Percentiles rank a stretch among this genome's conserved stretches.
These are phyloP conservation scores for Lyophyllum semitale DNA, from an alignment of 768 basidiomycete species.

Conservation along the genomic window DNA sequence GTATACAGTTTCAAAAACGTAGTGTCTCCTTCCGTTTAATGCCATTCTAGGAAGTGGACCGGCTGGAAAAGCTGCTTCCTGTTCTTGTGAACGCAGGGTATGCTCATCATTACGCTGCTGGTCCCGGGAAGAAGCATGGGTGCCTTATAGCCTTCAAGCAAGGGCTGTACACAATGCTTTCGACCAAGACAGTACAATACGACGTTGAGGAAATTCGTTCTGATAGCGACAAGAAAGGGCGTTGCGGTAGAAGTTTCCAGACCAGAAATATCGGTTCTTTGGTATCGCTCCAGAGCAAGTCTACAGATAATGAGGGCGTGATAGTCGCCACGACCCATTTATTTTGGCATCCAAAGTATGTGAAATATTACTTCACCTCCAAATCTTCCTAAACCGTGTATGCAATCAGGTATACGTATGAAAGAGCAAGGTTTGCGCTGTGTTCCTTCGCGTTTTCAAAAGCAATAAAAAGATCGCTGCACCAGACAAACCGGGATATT, in stretches of 20 bases:
- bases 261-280: conserved; percentile 85
- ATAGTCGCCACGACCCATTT: conserved; percentile 89
- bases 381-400: conserved; percentile 15
- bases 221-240: conserved; percentile 32
- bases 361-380: conserved; percentile 9
- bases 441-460: not conserved
- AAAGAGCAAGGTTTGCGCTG: conserved; percentile 64
- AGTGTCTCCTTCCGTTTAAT: not conserved
- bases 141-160: conserved; percentile 78
- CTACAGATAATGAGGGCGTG: conserved; percentile 49
- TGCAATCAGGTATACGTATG: conserved; percentile 67
- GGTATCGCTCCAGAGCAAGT: conserved; percentile 58
- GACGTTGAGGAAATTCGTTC: conserved; percentile 62
- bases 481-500: conserved; percentile 80
- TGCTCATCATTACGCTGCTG: conserved; percentile 62
- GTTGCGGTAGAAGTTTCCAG: conserved; percentile 59
- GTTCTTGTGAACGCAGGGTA: conserved; percentile 68
- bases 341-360: conserved; percentile 92
- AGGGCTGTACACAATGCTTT: conserved; percentile 46
- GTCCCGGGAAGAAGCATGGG: conserved; percentile 81
- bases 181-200: conserved; percentile 57
- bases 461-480: not conserved
- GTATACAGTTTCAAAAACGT: conserved; percentile 34
- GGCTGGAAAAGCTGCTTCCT: conserved; percentile 71
- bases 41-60: conserved; percentile 77